A percentile compares a stretch with the other conserved stretches of the same genome.
These are phyloP conservation scores for Pelargonium citronellum DNA, from an alignment of 441 rosid genomes.

Conservation along the genomic window DNA sequence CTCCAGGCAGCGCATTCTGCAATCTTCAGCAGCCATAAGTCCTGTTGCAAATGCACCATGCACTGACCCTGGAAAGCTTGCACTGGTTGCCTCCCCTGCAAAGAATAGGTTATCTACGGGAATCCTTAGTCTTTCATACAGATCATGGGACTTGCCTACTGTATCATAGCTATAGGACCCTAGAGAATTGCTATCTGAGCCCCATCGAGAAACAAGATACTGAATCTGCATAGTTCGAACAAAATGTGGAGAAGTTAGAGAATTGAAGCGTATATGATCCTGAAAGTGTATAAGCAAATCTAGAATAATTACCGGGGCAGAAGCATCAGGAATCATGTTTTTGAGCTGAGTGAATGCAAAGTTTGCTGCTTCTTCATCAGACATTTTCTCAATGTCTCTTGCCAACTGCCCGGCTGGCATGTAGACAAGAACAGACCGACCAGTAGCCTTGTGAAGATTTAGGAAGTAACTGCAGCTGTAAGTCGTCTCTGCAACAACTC, in stretches of 20 bases:
- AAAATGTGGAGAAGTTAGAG: background rate
- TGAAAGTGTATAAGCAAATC: background rate
- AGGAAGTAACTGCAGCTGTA: conserved; percentile 90
- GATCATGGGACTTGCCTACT: conserved; percentile 80
- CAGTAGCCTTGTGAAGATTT: conserved; percentile 93
- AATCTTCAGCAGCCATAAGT: conserved; percentile 78
- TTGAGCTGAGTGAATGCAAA: conserved; percentile 77
- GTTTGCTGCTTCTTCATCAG: conserved; percentile 82
- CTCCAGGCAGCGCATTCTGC: conserved; percentile 92
- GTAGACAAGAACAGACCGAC: conserved; percentile 76
- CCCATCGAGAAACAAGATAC: conserved; percentile 88
- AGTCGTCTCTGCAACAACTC: conserved; percentile 86
- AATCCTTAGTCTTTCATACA: conserved; percentile 73
- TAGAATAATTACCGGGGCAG: conserved; percentile 48
- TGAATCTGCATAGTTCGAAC: conserved; percentile 46
- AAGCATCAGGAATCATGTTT: conserved; percentile 88
- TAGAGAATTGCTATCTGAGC: conserved; percentile 67
- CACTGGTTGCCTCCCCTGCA: conserved; percentile 94
- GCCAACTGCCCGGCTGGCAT: conserved; percentile 99
- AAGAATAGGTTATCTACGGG: conserved; percentile 93
- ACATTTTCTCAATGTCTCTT: conserved; percentile 83
- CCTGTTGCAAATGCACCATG: conserved; percentile 94
- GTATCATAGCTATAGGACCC: conserved; percentile 92
- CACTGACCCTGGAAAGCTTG: conserved; percentile 72
- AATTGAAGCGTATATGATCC: background rate